These are phyloP conservation scores for Elongisporangium prolatum DNA, from an alignment of 352 stramenopile species.

Conservation along the genomic window DNA sequence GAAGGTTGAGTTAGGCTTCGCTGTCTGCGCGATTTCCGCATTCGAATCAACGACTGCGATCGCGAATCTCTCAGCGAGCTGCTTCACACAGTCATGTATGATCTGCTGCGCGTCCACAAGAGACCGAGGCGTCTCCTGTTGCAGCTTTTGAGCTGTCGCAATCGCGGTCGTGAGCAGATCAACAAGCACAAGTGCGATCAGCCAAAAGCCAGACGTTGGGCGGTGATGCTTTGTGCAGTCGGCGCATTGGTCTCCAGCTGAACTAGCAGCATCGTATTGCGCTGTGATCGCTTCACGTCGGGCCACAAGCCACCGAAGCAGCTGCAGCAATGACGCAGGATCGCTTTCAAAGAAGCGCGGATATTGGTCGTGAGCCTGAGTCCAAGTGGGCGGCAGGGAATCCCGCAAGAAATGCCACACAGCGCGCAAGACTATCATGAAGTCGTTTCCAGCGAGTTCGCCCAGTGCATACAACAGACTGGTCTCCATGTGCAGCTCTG, in stretches of 20 bases:
- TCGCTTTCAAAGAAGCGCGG: constrained; percentile 4
- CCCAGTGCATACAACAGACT: constrained; percentile 7
- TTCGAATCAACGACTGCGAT: constrained; percentile 4
- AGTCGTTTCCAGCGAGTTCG: constrained; percentile 7
- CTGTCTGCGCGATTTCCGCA: not conserved
- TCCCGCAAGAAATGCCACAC: constrained; percentile 8
- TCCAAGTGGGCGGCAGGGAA: constrained; percentile 9
- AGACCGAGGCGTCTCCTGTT: not conserved
- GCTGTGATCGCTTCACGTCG: constrained; percentile 9
- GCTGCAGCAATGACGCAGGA: constrained; percentile 8
- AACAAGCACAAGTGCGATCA: constrained; percentile 4
- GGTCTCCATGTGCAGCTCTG: constrained; percentile 10
- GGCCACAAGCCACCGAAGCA: constrained; percentile 7
- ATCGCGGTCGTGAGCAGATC: constrained; percentile 6
- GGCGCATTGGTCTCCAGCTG: not conserved
- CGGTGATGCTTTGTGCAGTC: not conserved
- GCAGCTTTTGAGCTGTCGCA: not conserved
- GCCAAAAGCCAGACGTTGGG: constrained; percentile 10
- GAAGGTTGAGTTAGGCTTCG: not conserved
- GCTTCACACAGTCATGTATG: not conserved
- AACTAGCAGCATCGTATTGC: constrained; percentile 3
- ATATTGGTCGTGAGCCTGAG: constrained; percentile 7
- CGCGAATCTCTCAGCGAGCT: not conserved
- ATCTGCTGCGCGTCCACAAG: not conserved
- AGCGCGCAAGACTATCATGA: constrained; percentile 1